Base-by-base conservation (phyloP, 1,284 basidiomycete species). In the Malassezia yamatoensis region DNA sequence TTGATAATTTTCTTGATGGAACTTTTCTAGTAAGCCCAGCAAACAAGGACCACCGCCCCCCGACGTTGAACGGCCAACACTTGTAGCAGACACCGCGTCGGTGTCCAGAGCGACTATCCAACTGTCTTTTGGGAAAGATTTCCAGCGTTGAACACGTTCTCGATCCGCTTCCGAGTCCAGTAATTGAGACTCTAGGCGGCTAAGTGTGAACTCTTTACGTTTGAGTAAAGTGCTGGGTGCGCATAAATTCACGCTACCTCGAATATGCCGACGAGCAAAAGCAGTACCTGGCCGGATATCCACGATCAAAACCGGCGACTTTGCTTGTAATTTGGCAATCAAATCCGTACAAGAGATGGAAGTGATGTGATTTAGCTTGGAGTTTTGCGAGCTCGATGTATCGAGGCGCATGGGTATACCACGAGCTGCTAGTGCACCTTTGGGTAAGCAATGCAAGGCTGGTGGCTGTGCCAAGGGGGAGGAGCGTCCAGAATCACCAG, bases 181-280 rank as follows among this genome's bases (percentile, higher is more conserved):
- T 66, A 74, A 68, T 43, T 71, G 67, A 49, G 70, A 65, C 43
- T 45, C 43, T 44, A 74, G 62, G 20, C 66, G 63, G 7, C 72
- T 65, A 7, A 74, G 59, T 1, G 66, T 68, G 38, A 74, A 64
- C 16, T 64, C 70, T 0, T 66, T 58, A n/a, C 72, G 64, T 49
- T 67, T 68, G 21, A 98, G 84, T 24, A 96, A 83, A 0, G 91
- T 96, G 4, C 90, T 90, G 0, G 91, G 91, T 5, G 94, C 87
- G 44, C 88, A 88, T 54, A 96, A 81, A 40, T 88, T 89, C 60
- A 94, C 79, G n/a, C 90, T 85, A 40, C 78, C 61, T 10, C 41
- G 43, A 24, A 74, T 53, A 20, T 67, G 64, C 18, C 63, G 63
- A 24, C 51, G 47, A 5, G 52, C 49, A 58, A 64, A 72, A 4